Evolutionary conservation across 1,284 basidiomycete genomes (phyloP).

Genomic region (Inonotus obliquus): DNA sequence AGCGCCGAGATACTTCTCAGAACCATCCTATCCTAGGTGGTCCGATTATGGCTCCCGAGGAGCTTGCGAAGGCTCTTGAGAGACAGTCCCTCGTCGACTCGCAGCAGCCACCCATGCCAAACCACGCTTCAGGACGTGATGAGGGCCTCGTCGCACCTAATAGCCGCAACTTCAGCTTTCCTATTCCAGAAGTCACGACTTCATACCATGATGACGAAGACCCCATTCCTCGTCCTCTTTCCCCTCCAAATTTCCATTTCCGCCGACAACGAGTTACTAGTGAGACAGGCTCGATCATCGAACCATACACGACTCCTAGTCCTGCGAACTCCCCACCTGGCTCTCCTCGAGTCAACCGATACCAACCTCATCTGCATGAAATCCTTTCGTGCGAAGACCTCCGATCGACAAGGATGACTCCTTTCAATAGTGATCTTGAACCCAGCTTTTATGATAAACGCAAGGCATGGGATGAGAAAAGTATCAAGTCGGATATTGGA

Average conservation of each 20-base stretch:
- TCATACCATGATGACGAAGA: background rate
- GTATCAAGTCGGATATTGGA: background rate
- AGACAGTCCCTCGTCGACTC: background rate
- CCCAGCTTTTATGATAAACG: background rate
- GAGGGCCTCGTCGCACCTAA: background rate
- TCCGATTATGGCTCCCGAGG: conserved; percentile 7
- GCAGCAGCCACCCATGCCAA: background rate
- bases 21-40: background rate
- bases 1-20: background rate
- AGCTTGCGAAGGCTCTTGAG: conserved; percentile 10
- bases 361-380: conserved; percentile 2
- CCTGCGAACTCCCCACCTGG: background rate
- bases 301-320: background rate
- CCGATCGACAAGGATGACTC: background rate
- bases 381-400: conserved; percentile 11
- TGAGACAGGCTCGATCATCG: background rate
- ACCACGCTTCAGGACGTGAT: background rate
- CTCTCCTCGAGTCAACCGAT: background rate
- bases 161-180: background rate
- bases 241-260: conserved; percentile 12
- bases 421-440: background rate
- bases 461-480: background rate
- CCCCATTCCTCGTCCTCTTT: conserved; percentile 6
- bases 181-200: background rate
- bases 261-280: background rate